Evolutionary conservation across 2,329 filamentous ascomycete genomes (phyloP).

Genomic region (Calonectria hawksworthii): DNA sequence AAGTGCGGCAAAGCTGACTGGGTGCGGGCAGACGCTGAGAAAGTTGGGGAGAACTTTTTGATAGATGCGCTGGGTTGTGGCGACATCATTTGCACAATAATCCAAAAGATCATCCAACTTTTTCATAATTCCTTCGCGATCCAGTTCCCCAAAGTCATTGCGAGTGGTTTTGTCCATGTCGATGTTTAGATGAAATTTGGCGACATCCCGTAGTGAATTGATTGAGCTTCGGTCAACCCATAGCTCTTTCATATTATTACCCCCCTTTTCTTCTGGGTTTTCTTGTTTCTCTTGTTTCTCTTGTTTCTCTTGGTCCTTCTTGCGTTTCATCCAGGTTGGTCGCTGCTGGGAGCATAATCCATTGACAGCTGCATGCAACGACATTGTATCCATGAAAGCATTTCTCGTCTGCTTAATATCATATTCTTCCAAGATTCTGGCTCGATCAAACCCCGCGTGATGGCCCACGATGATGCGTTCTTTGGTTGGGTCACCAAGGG

Average conservation of each 20-base stretch:
- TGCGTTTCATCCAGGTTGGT: slow-evolving; percentile 97
- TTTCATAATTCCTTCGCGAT: slow-evolving; percentile 76
- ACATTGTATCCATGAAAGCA: slow-evolving; percentile 97
- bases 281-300: too few species aligned
- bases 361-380: slow-evolving; percentile 95
- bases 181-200: slow-evolving; percentile 94
- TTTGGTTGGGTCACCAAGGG: slow-evolving; percentile 81
- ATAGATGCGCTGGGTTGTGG: slow-evolving; percentile 94
- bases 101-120: slow-evolving; percentile 88
- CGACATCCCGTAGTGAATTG: slow-evolving; percentile 95
- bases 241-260: slow-evolving; percentile 93
- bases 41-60: slow-evolving; percentile 94
- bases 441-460: slow-evolving; percentile 95
- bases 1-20: slow-evolving; percentile 95
- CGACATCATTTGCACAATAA: slow-evolving; percentile 96
- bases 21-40: slow-evolving; percentile 90
- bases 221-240: slow-evolving; percentile 97
- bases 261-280: slow-evolving; percentile 49
- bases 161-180: slow-evolving; percentile 91
- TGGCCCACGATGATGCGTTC: slow-evolving; percentile 90
- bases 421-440: slow-evolving; percentile 91
- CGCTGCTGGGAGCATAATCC: slow-evolving; percentile 98
- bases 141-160: slow-evolving; percentile 87
- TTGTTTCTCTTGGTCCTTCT: slow-evolving; percentile 75
- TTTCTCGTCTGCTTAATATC: slow-evolving; percentile 85